phyloP scores from a whole-genome alignment of 331 rosid genomes.

The Arachis monticola region DNA sequence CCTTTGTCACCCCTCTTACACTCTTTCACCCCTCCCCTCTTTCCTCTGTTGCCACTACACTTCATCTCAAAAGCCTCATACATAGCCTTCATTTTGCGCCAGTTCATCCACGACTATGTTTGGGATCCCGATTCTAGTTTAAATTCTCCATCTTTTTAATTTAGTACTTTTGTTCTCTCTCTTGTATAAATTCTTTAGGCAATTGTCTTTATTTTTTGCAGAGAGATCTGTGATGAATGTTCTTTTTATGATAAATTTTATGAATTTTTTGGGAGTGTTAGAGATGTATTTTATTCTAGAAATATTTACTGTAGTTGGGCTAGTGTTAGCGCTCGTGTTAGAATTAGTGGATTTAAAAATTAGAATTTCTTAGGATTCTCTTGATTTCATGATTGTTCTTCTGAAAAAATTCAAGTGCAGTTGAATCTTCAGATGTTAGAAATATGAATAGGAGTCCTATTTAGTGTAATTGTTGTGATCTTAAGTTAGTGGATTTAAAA shows the following conservation, averaged over 20 bases:
- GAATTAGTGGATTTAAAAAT: slow-evolving; percentile 66
- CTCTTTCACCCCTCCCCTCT: slow-evolving; percentile 47
- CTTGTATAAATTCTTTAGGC: slow-evolving; percentile 1
- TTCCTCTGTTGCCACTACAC: background rate
- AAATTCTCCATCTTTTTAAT: slow-evolving; percentile 49
- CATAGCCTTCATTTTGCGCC: slow-evolving; percentile 53
- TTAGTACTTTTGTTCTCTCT: slow-evolving; percentile 68
- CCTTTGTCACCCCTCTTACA: slow-evolving; percentile 41
- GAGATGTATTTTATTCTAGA: slow-evolving; percentile 44
- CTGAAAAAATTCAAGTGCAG: slow-evolving; percentile 41
- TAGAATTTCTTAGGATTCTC: slow-evolving; percentile 45
- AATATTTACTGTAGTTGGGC: slow-evolving; percentile 70
- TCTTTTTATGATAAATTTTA: slow-evolving; percentile 43
- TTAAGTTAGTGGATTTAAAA: slow-evolving; percentile 57
- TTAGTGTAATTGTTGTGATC: slow-evolving; percentile 68
- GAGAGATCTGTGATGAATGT: slow-evolving; percentile 6
- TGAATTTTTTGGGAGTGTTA: slow-evolving; percentile 46
- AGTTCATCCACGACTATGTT: slow-evolving; percentile 58
- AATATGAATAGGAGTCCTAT: slow-evolving; percentile 53
- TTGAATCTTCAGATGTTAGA: slow-evolving; percentile 67
- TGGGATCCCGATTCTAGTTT: slow-evolving; percentile 50
- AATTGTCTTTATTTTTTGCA: slow-evolving; percentile 48
- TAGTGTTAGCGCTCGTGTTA: slow-evolving; percentile 38
- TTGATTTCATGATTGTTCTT: slow-evolving; percentile 26
- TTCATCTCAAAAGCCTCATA: slow-evolving; percentile 43